Conservation (phyloP, 164 flowering plant species). For the Dillenia suffruticosa region DNA sequence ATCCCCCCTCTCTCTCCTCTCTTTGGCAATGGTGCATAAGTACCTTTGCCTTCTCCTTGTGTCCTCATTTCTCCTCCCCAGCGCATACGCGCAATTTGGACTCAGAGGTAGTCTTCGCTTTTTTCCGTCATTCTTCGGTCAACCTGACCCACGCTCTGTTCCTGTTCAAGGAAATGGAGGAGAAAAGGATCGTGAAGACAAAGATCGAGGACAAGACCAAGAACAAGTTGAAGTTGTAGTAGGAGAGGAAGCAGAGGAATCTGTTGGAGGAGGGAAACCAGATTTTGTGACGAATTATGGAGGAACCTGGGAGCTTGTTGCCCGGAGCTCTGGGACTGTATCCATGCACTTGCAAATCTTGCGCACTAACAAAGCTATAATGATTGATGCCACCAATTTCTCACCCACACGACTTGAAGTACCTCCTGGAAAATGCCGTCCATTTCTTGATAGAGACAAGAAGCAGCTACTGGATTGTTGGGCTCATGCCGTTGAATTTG, state of each 20-base stretch:
- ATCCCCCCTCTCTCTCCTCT: too few relatives aligned
- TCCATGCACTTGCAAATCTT: slow-evolving; percentile 66
- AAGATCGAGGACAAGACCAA: too few relatives aligned
- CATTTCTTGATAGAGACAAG: background rate
- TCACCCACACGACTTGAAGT: slow-evolving; percentile 35
- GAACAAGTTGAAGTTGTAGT: background rate
- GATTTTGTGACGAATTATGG: slow-evolving; percentile 9
- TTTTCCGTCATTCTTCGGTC: background rate
- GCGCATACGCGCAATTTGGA: too few relatives aligned
- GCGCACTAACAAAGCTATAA: slow-evolving; percentile 49
- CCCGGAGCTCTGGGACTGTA: slow-evolving; percentile 43
- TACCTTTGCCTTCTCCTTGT: too few relatives aligned
- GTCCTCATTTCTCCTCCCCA: too few relatives aligned
- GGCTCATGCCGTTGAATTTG: slow-evolving; percentile 60
- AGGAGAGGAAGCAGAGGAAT: too few relatives aligned
- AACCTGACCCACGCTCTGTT: background rate
- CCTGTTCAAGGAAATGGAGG: background rate
- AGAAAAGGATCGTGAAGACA: too few relatives aligned
- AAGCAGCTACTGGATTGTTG: slow-evolving; percentile 41
- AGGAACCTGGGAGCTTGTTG: slow-evolving; percentile 55
- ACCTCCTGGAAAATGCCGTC: slow-evolving; percentile 31
- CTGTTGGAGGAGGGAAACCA: background rate
- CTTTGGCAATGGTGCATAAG: too few relatives aligned
- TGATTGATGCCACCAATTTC: slow-evolving; percentile 57
- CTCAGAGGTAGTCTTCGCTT: background rate